Conservation (phyloP, 495 filamentous ascomycete genomes). For the Emericellopsis terricola region DNA sequence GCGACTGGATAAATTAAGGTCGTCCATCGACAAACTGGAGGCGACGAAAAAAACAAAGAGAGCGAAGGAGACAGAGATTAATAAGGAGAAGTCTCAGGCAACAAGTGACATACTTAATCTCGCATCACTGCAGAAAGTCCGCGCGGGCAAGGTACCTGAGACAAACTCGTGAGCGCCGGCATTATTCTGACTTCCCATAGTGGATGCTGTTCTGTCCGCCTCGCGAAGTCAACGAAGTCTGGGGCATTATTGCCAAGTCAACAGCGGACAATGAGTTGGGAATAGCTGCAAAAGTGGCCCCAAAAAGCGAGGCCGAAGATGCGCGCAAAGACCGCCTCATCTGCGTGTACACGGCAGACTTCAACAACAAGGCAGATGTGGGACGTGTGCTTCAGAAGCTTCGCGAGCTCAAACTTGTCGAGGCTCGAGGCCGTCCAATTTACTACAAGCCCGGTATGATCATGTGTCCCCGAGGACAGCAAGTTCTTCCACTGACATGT, state of each 20-base stretch:
- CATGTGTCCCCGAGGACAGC: background rate
- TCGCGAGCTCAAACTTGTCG: slow-evolving; percentile 38
- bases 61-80: slow-evolving; percentile 28
- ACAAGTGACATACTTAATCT: slow-evolving; percentile 34
- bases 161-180: no score
- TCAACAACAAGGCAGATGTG: slow-evolving; percentile 47
- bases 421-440: slow-evolving; percentile 27
- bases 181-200: no score
- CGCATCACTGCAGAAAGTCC: slow-evolving; percentile 34
- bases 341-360: slow-evolving; percentile 64
- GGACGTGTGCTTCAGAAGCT: slow-evolving; percentile 43
- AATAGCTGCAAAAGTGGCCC: slow-evolving; percentile 49
- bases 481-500: slow-evolving; percentile 3
- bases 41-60: slow-evolving; percentile 12
- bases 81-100: slow-evolving; percentile 27
- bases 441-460: slow-evolving; percentile 62
- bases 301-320: slow-evolving; percentile 9
- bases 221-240: slow-evolving; percentile 39
- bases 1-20: slow-evolving; percentile 14
- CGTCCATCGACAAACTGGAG: slow-evolving; percentile 12
- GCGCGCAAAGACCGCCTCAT: slow-evolving; percentile 35
- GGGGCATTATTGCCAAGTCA: slow-evolving; percentile 43
- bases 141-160: slow-evolving; percentile 45
- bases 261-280: slow-evolving; percentile 49
- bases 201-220: slow-evolving; percentile 66